A percentile compares a stretch with the other conserved stretches of the same genome.
These are phyloP conservation scores for Ceratocystis harringtonii DNA, from an alignment of 2,329 filamentous ascomycete species.

Conservation along the genomic window DNA sequence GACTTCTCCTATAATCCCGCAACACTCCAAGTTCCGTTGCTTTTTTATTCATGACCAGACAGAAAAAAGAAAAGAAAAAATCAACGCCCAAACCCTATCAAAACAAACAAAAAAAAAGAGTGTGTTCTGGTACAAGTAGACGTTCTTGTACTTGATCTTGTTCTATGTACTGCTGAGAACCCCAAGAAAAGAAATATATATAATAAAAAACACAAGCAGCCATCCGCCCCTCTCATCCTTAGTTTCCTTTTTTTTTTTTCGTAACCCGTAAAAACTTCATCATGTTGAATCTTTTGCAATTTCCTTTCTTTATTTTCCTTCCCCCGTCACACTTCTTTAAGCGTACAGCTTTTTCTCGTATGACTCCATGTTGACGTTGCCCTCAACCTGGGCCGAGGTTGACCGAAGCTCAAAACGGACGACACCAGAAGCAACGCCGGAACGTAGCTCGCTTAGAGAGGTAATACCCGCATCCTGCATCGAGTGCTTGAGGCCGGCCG, in stretches of 20 bases:
- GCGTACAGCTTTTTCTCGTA: constrained; percentile 99
- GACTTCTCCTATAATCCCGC: neutral
- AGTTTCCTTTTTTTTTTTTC: constrained; percentile 4
- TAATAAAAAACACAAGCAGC: neutral
- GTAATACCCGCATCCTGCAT: constrained; percentile 86
- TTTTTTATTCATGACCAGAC: neutral
- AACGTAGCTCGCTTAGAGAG: constrained; percentile 63
- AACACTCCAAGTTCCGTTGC: neutral
- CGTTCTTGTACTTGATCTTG: constrained; percentile 6
- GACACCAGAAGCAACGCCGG: constrained; percentile 54
- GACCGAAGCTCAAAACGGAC: constrained; percentile 91
- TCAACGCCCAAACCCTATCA: neutral
- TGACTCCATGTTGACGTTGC: constrained; percentile 94
- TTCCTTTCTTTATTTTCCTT: constrained; percentile 5
- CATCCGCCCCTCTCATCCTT: neutral
- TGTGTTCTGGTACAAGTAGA: constrained; percentile 7
- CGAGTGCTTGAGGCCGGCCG: constrained; percentile 91
- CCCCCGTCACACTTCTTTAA: constrained; percentile 30
- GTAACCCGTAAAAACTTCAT: neutral
- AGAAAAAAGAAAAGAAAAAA: neutral
- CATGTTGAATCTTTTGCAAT: constrained; percentile 1
- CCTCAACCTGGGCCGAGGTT: constrained; percentile 87
- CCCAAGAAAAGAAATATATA: neutral
- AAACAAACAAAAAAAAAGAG: neutral
- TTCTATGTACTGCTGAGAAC: constrained; percentile 8